A percentile compares a stretch with the other conserved stretches of the same genome.
These are phyloP conservation scores for Phalaenopsis aphrodite DNA, from an alignment of 106 monocot species.

Conservation along the genomic window DNA sequence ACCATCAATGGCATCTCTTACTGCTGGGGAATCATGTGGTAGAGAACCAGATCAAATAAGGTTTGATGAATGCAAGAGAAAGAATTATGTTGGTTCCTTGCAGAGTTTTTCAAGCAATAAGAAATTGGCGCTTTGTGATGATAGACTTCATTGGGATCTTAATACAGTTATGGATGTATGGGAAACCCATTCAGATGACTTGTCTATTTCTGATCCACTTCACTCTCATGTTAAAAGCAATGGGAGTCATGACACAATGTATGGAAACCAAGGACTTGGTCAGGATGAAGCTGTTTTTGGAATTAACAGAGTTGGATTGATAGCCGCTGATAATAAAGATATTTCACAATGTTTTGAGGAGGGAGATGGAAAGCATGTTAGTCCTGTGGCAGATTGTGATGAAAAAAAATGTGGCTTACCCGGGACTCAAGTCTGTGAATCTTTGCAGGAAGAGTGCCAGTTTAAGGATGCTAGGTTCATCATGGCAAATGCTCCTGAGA, in stretches of 20 bases:
- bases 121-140: slow-evolving; percentile 17
- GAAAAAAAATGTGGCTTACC: slow-evolving; percentile 5
- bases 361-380: slow-evolving; percentile 9
- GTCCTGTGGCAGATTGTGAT: slow-evolving; percentile 11
- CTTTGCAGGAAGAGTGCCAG: not conserved
- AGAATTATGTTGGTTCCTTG: slow-evolving; percentile 9
- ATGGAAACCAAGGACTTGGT: slow-evolving; percentile 1
- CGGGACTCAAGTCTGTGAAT: slow-evolving; percentile 1
- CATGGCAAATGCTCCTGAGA: slow-evolving; percentile 3
- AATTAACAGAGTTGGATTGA: slow-evolving; percentile 7
- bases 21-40: not conserved
- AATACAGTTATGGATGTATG: slow-evolving; percentile 70
- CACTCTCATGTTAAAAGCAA: slow-evolving; percentile 2
- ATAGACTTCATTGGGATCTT: slow-evolving; percentile 82
- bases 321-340: not conserved
- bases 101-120: slow-evolving; percentile 11
- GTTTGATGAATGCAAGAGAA: not conserved
- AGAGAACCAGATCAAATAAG: slow-evolving; percentile 16
- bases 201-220: slow-evolving; percentile 11
- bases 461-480: slow-evolving; percentile 7
- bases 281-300: slow-evolving; percentile 7
- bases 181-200: slow-evolving; percentile 35
- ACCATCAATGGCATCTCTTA: slow-evolving; percentile 11
- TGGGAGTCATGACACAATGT: slow-evolving; percentile 5
- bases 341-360: not conserved